phyloP scores from a whole-genome alignment of 225 moss, liverwort and hornwort species.

The Physcomitrium patens region DNA sequence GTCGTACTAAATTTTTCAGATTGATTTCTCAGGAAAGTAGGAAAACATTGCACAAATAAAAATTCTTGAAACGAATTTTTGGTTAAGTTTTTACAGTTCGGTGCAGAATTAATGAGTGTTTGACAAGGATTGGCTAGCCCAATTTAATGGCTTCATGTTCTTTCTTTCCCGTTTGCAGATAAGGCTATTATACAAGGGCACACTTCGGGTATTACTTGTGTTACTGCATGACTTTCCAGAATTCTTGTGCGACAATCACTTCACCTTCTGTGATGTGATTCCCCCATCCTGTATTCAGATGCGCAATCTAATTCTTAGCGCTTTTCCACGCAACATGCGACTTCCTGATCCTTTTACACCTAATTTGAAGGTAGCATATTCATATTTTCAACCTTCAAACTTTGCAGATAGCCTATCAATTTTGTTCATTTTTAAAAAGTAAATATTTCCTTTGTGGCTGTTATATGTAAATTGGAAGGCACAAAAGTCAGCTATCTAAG shows the following conservation, averaged over 20 bases:
- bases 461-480: neutral
- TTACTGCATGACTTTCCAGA: slow-evolving; percentile 97
- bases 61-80: slow-evolving; percentile 7
- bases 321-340: slow-evolving; percentile 97
- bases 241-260: slow-evolving; percentile 97
- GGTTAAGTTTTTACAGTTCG: slow-evolving; percentile 3
- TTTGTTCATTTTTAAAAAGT: neutral
- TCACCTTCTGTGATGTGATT: slow-evolving; percentile 99
- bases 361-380: slow-evolving; percentile 74
- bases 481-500: slow-evolving; percentile 19
- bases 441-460: slow-evolving; percentile 6
- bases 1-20: neutral
- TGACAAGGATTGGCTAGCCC: neutral
- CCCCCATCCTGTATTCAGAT: slow-evolving; percentile 99
- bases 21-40: neutral
- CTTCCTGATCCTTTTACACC: slow-evolving; percentile 98
- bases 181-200: slow-evolving; percentile 91
- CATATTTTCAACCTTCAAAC: slow-evolving; percentile 10
- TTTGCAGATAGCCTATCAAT: neutral
- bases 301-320: slow-evolving; percentile 98
- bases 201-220: slow-evolving; percentile 91
- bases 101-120: neutral
- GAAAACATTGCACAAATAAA: neutral
- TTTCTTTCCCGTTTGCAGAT: slow-evolving; percentile 55
- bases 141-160: slow-evolving; percentile 9